These are phyloP conservation scores for Arctium lappa DNA, from an alignment of 129 eudicot species.

Conservation along the genomic window DNA sequence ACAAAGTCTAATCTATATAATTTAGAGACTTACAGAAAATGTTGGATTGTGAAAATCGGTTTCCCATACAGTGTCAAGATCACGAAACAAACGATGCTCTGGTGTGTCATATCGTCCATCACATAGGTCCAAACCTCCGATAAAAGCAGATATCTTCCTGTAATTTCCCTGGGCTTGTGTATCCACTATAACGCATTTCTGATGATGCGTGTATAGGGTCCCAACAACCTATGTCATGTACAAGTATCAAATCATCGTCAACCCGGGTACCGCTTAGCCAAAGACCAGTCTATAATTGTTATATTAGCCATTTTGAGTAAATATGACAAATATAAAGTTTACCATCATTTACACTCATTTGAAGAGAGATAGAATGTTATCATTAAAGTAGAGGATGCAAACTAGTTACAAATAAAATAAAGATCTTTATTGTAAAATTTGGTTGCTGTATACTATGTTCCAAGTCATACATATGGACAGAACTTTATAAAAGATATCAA, in stretches of 20 bases:
- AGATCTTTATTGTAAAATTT: not conserved
- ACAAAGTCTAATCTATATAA: not conserved
- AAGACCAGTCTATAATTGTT: no score
- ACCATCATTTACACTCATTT: not conserved
- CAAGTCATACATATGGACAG: no score
- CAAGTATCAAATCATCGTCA: not conserved
- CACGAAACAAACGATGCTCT: slow-evolving; percentile 67
- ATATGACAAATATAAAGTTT: not conserved
- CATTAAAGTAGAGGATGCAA: not conserved
- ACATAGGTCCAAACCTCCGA: slow-evolving; percentile 88
- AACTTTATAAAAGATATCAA: no score
- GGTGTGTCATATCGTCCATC: slow-evolving; percentile 96
- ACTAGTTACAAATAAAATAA: not conserved
- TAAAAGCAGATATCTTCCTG: slow-evolving; percentile 68
- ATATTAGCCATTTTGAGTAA: not conserved
- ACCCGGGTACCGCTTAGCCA: not conserved
- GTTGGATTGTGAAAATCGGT: slow-evolving; percentile 73
- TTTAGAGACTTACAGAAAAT: slow-evolving; percentile 44
- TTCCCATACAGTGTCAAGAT: slow-evolving; percentile 60
- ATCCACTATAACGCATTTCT: slow-evolving; percentile 90
- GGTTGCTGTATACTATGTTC: not conserved
- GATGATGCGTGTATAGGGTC: slow-evolving; percentile 83
- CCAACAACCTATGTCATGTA: slow-evolving; percentile 71
- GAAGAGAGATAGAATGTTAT: not conserved
- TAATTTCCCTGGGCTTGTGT: slow-evolving; percentile 64